Base-by-base conservation (phyloP, 768 basidiomycete genomes). In the Podaxis sp. region DNA sequence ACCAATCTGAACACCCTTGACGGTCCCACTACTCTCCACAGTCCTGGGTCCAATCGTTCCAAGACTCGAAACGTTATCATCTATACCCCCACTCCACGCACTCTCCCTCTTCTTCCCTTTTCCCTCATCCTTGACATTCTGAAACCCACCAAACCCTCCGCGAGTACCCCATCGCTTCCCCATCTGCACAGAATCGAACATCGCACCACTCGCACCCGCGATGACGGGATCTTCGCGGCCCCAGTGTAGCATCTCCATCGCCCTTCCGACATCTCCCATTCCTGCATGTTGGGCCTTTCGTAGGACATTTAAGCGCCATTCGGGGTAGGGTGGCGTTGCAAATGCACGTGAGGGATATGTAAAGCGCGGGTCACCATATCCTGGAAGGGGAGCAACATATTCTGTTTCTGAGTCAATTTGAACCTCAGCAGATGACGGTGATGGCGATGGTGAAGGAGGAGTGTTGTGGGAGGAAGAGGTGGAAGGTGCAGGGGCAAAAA, bases 281-380 rank as follows among this genome's bases (percentile, higher is more conserved):
- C 87, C 86, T 11, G 86, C 82, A 28, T 77, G 76, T 10, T 80
- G 77, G 0, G 87, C 87, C 44, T 79, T 76, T 42, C 76, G 72
- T 1, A 83, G 75, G 0, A 85, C 66, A 1, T 76, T 75, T 0
- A 74, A 65, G 0, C 88, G 80, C 88, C 88, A 90, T 64, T 88
- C 87, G 0, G 88, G 88, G 68, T 86, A 89, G 0, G 80, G 82
- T 1, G 87, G 69, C 0, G 80, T 76, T 3, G 76, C 74, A 16
- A 76, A 72, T 13, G 68, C 65, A 32, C 65, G 32, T 10, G 55
- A 63, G 2, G 57, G 61, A n/a, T 55, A 56, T 51, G 56, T 62
- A 25, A 57, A 58, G 5, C 57, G 55, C 14, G 57, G 50, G 40
- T 55, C 61, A 23, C 32, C 55, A 16, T 64, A 56, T 1, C 47